Percentiles rank a stretch among this genome's conserved stretches.
phyloP scores from a whole-genome alignment of 139 green algal species.

The Picochlorum costavermella region DNA sequence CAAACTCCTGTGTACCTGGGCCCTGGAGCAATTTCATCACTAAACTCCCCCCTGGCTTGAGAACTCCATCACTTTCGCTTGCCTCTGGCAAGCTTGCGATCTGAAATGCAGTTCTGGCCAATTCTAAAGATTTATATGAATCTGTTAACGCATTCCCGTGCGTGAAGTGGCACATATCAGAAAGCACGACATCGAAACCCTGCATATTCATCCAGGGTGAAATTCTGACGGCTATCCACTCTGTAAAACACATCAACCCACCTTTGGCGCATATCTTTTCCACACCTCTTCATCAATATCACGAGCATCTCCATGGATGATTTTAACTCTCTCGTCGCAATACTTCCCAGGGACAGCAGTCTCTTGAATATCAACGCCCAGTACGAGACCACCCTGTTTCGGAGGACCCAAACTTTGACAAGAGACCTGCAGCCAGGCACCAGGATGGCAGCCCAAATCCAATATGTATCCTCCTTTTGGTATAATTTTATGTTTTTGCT shows the following conservation, averaged over 20 bases:
- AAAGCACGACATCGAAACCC: conserved; percentile 29
- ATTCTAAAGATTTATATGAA: conserved; percentile 64
- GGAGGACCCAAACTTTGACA: conserved; percentile 63
- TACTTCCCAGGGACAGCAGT: conserved; percentile 35
- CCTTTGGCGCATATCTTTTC: conserved; percentile 29
- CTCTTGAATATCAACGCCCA: conserved; percentile 69
- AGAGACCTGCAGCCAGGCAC: conserved; percentile 68
- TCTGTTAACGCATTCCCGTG: conserved; percentile 42
- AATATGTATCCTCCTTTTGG: conserved; percentile 42
- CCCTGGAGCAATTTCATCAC: conserved; percentile 74
- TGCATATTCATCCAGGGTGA: neutral
- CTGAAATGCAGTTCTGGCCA: conserved; percentile 57
- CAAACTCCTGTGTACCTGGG: conserved; percentile 57
- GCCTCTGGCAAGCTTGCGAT: conserved; percentile 48
- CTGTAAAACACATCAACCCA: conserved; percentile 5
- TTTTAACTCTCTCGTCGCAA: conserved; percentile 55
- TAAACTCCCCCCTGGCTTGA: conserved; percentile 47
- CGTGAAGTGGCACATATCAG: conserved; percentile 76
- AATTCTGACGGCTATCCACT: neutral
- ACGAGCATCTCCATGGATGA: conserved; percentile 58
- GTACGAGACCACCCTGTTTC: conserved; percentile 47
- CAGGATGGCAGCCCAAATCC: conserved; percentile 71
- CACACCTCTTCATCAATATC: conserved; percentile 43
- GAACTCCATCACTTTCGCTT: conserved; percentile 12
- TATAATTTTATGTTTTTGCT: conserved; percentile 71